These are phyloP conservation scores for Phyllosticta capitalensis DNA, from an alignment of 2,329 filamentous ascomycete genomes.

Conservation along the genomic window DNA sequence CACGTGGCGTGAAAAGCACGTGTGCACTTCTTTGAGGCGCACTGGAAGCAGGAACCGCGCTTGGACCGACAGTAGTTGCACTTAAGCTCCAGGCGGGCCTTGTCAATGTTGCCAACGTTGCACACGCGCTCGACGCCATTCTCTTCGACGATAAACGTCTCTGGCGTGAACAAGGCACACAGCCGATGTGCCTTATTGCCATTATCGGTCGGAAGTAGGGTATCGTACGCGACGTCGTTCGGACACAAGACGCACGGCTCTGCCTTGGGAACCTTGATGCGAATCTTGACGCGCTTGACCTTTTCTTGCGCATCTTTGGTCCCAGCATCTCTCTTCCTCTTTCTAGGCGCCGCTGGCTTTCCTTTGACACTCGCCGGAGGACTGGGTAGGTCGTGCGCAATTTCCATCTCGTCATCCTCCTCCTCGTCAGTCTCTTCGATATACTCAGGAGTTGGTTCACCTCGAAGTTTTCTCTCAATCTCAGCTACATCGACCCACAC, in stretches of 20 bases:
- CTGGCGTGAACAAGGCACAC: constrained; percentile 84
- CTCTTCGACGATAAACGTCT: constrained; percentile 77
- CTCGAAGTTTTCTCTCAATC: constrained; percentile 86
- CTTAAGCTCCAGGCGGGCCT: constrained; percentile 81
- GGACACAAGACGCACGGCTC: constrained; percentile 88
- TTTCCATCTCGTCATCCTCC: constrained; percentile 43
- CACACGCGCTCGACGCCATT: constrained; percentile 64
- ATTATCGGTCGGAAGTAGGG: constrained; percentile 79
- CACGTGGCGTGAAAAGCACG: constrained; percentile 93
- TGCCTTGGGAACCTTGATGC: constrained; percentile 62
- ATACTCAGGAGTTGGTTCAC: constrained; percentile 71
- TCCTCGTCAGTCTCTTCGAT: constrained; percentile 68
- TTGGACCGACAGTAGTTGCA: constrained; percentile 93
- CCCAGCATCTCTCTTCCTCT: constrained; percentile 55
- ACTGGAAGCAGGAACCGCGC: constrained; percentile 94
- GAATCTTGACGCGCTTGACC: constrained; percentile 65
- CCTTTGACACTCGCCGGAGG: constrained; percentile 67
- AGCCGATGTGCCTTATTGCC: constrained; percentile 78
- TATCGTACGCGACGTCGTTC: constrained; percentile 73
- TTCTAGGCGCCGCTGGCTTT: constrained; percentile 48
- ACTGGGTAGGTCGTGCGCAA: constrained; percentile 61
- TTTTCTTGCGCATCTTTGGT: constrained; percentile 49
- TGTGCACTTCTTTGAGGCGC: constrained; percentile 87
- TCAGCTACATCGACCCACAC: constrained; percentile 97
- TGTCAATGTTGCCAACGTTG: constrained; percentile 72